Evolutionary conservation across 2,329 filamentous ascomycete species (phyloP).

Genomic region (Colletotrichum gloeosporioides): DNA sequence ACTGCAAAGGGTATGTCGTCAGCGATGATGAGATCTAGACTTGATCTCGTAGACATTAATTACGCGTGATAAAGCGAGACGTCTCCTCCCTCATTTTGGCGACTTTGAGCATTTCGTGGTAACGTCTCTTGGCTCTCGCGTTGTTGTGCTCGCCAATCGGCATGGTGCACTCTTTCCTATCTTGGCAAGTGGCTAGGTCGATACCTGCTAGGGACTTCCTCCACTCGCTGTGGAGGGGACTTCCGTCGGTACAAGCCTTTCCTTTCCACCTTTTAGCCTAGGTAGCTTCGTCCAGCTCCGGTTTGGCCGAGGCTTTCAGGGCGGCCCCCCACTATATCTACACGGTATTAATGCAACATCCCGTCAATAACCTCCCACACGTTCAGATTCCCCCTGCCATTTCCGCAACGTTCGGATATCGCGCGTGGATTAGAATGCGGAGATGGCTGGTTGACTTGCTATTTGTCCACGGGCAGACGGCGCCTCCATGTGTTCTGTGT

Average conservation of each 20-base stretch:
- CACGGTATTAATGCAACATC: background rate
- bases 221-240: background rate
- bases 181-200: background rate
- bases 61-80: no score
- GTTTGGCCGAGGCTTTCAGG: slow-evolving; percentile 9
- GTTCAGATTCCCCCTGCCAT: background rate
- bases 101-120: no score
- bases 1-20: no score
- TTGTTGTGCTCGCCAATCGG: no score
- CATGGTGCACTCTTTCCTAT: slow-evolving; percentile 2
- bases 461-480: background rate
- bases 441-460: background rate
- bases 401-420: background rate
- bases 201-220: background rate
- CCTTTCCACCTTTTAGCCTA: background rate
- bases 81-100: no score
- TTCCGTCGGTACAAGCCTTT: background rate
- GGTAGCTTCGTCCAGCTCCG: background rate
- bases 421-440: background rate
- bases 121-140: no score
- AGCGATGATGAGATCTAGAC: no score
- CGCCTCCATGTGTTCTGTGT: background rate
- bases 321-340: background rate
- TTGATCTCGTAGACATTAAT: no score
- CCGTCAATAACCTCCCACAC: background rate